These are phyloP conservation scores for Ocimum tenuiflorum DNA, from an alignment of 257 asterid species.

Conservation along the genomic window DNA sequence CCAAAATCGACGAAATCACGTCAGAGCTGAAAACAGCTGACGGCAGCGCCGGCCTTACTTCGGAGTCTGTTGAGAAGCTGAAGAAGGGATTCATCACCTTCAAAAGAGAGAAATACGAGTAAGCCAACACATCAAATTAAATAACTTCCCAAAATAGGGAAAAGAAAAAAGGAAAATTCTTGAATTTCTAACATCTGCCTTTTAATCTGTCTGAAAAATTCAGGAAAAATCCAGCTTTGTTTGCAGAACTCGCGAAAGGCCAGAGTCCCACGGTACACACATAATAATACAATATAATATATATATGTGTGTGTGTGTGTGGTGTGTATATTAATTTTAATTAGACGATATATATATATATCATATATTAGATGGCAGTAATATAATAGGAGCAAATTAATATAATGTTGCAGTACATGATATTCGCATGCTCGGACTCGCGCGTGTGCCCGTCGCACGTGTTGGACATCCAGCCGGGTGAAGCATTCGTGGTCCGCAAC, in stretches of 20 bases:
- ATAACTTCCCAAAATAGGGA: neutral
- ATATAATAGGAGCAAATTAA: too few relatives aligned
- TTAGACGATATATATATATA: too few relatives aligned
- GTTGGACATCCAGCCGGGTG: constrained; percentile 77
- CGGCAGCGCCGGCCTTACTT: constrained; percentile 24
- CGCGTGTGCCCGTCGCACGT: constrained; percentile 92
- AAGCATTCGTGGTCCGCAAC: constrained; percentile 77
- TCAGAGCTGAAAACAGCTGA: constrained; percentile 54
- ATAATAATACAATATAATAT: too few relatives aligned
- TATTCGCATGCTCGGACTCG: constrained; percentile 87
- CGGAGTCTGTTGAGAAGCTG: constrained; percentile 56
- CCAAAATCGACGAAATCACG: constrained; percentile 57
- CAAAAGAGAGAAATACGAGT: constrained; percentile 91
- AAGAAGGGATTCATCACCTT: constrained; percentile 69
- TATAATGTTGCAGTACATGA: constrained; percentile 51
- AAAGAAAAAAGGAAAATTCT: neutral
- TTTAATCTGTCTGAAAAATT: neutral
- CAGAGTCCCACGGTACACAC: constrained; percentile 79
- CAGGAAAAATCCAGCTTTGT: constrained; percentile 68
- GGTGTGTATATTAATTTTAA: too few relatives aligned
- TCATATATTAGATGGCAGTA: too few relatives aligned
- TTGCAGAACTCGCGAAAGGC: constrained; percentile 71
- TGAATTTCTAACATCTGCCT: neutral
- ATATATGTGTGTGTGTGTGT: too few relatives aligned
- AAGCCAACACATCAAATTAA: neutral